Percentiles rank a stretch among this genome's conserved stretches.
Evolutionary conservation across 257 asterid species (phyloP).

Genomic region (Fraxinus quadrangulata): DNA sequence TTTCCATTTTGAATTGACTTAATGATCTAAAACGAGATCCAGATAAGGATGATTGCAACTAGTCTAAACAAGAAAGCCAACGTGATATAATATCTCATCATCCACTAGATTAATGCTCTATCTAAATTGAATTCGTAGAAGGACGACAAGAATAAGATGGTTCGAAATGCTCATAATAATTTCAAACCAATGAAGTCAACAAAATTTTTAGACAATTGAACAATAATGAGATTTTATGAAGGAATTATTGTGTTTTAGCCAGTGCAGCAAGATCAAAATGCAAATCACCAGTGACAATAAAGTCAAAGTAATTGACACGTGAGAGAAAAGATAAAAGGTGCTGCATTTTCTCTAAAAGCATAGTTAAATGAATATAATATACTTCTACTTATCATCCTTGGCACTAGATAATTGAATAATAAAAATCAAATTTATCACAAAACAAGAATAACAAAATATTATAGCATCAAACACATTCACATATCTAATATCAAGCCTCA

Average conservation of each 20-base stretch:
- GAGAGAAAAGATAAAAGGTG: background rate
- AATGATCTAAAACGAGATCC: background rate
- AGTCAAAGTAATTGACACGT: background rate
- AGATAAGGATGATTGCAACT: background rate
- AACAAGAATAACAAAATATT: conserved; percentile 5
- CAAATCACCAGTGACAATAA: background rate
- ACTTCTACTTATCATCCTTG: background rate
- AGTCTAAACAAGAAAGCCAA: background rate
- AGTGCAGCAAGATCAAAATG: background rate
- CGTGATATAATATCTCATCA: background rate
- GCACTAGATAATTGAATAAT: background rate
- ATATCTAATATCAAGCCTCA: background rate
- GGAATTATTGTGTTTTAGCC: background rate
- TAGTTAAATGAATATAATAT: background rate
- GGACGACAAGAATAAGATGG: background rate
- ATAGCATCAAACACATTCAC: background rate
- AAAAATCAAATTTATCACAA: background rate
- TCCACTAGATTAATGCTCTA: background rate
- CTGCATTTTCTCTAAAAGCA: background rate
- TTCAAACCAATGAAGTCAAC: background rate
- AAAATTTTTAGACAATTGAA: background rate
- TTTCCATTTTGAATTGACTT: background rate
- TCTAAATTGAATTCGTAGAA: background rate
- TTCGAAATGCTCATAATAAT: background rate
- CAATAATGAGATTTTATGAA: background rate